These are phyloP conservation scores for Spiromastix sp. DNA, from an alignment of 2,329 filamentous ascomycete genomes.

Conservation along the genomic window DNA sequence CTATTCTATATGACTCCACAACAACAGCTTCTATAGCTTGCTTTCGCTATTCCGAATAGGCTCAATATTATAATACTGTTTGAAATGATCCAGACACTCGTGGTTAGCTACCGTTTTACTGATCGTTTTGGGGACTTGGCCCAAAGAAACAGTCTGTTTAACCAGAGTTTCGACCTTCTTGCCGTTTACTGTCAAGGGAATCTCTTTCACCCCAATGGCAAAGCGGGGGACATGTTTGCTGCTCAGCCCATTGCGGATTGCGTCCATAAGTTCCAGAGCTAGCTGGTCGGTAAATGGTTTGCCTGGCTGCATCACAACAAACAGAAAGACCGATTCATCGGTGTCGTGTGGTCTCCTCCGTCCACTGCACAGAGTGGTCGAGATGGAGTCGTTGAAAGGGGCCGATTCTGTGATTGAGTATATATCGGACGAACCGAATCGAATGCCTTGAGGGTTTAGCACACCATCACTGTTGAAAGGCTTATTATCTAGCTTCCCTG, in stretches of 20 bases:
- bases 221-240: not conserved
- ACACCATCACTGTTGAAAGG: slow-evolving; percentile 70
- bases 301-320: slow-evolving; percentile 46
- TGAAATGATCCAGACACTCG: not conserved
- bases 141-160: too few species aligned
- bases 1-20: too few species aligned
- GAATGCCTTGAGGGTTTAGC: slow-evolving; percentile 65
- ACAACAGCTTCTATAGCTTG: too few species aligned
- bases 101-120: not conserved
- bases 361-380: slow-evolving; percentile 70
- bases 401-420: slow-evolving; percentile 54
- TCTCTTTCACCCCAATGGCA: not conserved
- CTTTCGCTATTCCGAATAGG: too few species aligned
- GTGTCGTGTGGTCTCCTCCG: slow-evolving; percentile 53
- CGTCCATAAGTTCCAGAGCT: not conserved
- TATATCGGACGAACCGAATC: slow-evolving; percentile 72
- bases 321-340: slow-evolving; percentile 51
- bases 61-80: not conserved
- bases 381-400: slow-evolving; percentile 52
- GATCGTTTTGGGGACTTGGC: not conserved
- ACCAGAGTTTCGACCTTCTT: too few species aligned
- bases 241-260: not conserved
- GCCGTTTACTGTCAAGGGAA: not conserved
- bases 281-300: not conserved
- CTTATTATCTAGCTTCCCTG: too few species aligned